phyloP scores from a whole-genome alignment of 1,139 yeast species.

The Geotrichum fermentans region DNA sequence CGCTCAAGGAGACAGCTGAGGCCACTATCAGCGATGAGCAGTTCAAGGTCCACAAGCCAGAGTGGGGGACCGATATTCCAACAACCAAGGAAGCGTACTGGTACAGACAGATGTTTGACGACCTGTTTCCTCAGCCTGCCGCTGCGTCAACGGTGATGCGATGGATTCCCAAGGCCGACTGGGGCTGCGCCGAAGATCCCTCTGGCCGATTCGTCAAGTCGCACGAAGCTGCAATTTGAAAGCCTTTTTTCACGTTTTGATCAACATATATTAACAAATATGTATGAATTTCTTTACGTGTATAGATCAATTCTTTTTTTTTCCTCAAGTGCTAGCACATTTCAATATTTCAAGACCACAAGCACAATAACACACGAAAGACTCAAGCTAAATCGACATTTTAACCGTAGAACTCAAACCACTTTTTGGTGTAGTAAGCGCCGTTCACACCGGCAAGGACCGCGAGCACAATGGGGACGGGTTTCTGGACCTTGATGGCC shows the following conservation, averaged over 20 bases:
- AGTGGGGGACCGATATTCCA: constrained; percentile 94
- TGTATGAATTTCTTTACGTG: no score
- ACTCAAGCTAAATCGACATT: no score
- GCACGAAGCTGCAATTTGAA: constrained; percentile 44
- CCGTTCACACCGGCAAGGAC: constrained; percentile 62
- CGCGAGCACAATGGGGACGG: constrained; percentile 66
- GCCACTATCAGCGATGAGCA: constrained; percentile 80
- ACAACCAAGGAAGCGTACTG: constrained; percentile 98
- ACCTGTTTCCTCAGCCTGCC: constrained; percentile 79
- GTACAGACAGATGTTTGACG: constrained; percentile 96
- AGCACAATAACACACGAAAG: no score
- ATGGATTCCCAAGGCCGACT: constrained; percentile 99
- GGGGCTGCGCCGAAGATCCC: constrained; percentile 99
- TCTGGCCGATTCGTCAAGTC: constrained; percentile 93
- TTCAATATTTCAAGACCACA: no score
- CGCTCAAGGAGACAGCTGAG: constrained; percentile 93
- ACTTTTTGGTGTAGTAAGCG: constrained; percentile 66
- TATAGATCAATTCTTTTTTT: no score
- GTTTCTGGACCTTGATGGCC: constrained; percentile 59
- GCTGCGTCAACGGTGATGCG: constrained; percentile 97
- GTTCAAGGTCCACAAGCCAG: constrained; percentile 81
- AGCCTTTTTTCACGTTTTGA: no score
- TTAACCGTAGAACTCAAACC: constrained; percentile 55
- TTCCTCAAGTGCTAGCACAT: no score
- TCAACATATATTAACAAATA: no score